Percentiles rank a stretch among this genome's conserved stretches.
Evolutionary conservation across 495 filamentous ascomycete species (phyloP).

Genomic region (Penicillium lividum): DNA sequence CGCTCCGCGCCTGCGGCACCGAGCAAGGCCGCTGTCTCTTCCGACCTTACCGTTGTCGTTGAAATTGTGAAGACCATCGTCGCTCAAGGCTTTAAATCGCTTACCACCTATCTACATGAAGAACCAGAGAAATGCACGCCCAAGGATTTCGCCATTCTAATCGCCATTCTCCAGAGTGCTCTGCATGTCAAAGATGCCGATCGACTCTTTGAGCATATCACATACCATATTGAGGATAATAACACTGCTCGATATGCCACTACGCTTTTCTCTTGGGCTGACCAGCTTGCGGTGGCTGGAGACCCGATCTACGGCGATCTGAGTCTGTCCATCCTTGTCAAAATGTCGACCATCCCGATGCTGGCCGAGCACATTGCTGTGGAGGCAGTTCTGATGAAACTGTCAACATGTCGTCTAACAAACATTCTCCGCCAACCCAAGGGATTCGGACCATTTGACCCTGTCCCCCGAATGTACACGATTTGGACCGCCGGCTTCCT

Average conservation of each 20-base stretch:
- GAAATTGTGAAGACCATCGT: slow-evolving; percentile 76
- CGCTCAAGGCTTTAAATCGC: slow-evolving; percentile 74
- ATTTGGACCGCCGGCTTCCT: slow-evolving; percentile 90
- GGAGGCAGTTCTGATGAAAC: slow-evolving; percentile 74
- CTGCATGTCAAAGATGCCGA: slow-evolving; percentile 61
- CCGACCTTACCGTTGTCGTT: slow-evolving; percentile 56
- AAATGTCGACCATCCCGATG: slow-evolving; percentile 76
- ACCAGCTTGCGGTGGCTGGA: slow-evolving; percentile 65
- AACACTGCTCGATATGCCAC: slow-evolving; percentile 75
- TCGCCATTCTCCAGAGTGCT: slow-evolving; percentile 81
- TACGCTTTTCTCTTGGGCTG: slow-evolving; percentile 92
- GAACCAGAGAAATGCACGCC: slow-evolving; percentile 54
- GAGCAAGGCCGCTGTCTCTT: slow-evolving; percentile 41
- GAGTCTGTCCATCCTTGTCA: slow-evolving; percentile 81
- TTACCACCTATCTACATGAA: slow-evolving; percentile 73
- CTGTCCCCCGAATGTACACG: slow-evolving; percentile 59
- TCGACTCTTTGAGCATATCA: slow-evolving; percentile 58
- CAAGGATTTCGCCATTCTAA: slow-evolving; percentile 82
- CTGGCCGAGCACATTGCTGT: slow-evolving; percentile 88
- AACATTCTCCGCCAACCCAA: slow-evolving; percentile 66
- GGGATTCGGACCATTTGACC: slow-evolving; percentile 69
- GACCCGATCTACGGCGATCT: slow-evolving; percentile 96
- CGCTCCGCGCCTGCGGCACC: slow-evolving; percentile 33
- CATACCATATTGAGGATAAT: slow-evolving; percentile 62
- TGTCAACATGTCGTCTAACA: slow-evolving; percentile 75